Conservation (phyloP, 805 yeast genomes). For the Wickerhamomyces bisporus region DNA sequence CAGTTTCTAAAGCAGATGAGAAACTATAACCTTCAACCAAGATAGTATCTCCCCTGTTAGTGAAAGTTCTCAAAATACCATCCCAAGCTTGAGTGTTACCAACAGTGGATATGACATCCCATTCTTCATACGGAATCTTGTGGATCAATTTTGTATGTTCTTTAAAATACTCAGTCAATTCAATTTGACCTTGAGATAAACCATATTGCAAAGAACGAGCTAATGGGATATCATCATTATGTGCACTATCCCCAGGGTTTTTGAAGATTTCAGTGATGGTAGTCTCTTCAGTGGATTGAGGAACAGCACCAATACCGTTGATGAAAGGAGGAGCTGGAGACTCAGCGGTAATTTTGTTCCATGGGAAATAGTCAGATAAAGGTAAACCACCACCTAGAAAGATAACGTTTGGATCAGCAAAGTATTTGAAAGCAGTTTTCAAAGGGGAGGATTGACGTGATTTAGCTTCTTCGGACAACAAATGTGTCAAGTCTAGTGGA, state of each 20-base stretch:
- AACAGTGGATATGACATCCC: conserved; percentile 66
- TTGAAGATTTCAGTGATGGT: conserved; percentile 34
- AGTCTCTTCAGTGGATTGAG: conserved; percentile 33
- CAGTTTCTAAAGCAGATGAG: conserved; percentile 80
- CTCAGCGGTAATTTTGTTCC: conserved; percentile 65
- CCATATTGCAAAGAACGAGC: conserved; percentile 93
- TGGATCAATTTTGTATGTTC: conserved; percentile 65
- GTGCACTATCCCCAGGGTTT: conserved; percentile 36
- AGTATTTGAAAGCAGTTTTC: conserved; percentile 80
- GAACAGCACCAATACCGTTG: conserved; percentile 68
- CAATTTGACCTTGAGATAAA: conserved; percentile 72
- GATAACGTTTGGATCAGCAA: conserved; percentile 65
- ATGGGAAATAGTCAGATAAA: conserved; percentile 85
- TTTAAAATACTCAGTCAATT: conserved; percentile 57
- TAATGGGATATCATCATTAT: conserved; percentile 61
- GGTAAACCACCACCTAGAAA: conserved; percentile 97
- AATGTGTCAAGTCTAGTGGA: conserved; percentile 71
- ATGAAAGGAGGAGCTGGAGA: conserved; percentile 78
- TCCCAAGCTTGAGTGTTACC: conserved; percentile 95
- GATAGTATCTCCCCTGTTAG: conserved; percentile 75
- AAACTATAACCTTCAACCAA: conserved; percentile 80
- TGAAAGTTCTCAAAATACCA: conserved; percentile 70
- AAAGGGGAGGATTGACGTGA: conserved; percentile 74
- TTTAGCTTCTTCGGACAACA: conserved; percentile 72
- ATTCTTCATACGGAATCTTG: conserved; percentile 49